Evolutionary conservation across 2,329 filamentous ascomycete species (phyloP).

Genomic region (Drechmeria coniospora): DNA sequence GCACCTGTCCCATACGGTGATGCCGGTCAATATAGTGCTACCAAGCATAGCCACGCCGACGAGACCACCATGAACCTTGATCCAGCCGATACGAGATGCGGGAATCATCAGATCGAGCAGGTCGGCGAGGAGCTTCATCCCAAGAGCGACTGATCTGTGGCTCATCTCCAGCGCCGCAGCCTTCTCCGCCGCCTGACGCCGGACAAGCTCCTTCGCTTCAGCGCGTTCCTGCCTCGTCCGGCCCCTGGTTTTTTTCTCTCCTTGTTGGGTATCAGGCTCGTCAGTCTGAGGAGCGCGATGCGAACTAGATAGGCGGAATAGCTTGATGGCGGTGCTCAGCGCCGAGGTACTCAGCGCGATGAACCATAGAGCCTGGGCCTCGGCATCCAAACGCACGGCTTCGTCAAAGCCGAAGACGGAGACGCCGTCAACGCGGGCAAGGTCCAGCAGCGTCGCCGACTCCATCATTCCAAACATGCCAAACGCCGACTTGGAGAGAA

Average conservation of each 20-base stretch:
- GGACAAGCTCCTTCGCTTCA: constrained; percentile 2
- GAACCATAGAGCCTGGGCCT: constrained; percentile 58
- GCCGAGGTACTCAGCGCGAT: constrained; percentile 40
- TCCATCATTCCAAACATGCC: constrained; percentile 56
- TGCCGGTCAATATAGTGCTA: constrained; percentile 44
- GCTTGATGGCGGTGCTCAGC: constrained; percentile 23
- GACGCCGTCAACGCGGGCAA: constrained; percentile 25
- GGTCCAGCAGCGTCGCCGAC: constrained; percentile 43
- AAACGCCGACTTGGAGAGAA: constrained; percentile 41
- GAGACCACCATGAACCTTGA: constrained; percentile 30
- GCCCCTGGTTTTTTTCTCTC: too few species aligned
- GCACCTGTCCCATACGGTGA: constrained; percentile 45
- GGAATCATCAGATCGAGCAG: constrained; percentile 48
- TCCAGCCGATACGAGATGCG: constrained; percentile 43
- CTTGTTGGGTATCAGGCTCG: too few species aligned
- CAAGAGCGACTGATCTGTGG: too few species aligned
- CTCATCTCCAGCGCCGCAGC: constrained; percentile 20
- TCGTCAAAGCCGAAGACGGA: constrained; percentile 36
- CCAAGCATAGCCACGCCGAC: constrained; percentile 44
- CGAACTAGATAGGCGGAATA: constrained; percentile 21
- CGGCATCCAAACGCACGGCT: constrained; percentile 32
- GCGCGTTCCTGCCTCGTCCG: constrained; percentile 7
- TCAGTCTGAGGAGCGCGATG: constrained; percentile 18
- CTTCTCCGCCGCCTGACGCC: constrained; percentile 5
- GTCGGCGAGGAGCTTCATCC: constrained; percentile 38